Evolutionary conservation across 306 rosid genomes (phyloP), one percentile per base, ranked within the genome.

Genomic region (Sphenostylis stenocarpa): DNA sequence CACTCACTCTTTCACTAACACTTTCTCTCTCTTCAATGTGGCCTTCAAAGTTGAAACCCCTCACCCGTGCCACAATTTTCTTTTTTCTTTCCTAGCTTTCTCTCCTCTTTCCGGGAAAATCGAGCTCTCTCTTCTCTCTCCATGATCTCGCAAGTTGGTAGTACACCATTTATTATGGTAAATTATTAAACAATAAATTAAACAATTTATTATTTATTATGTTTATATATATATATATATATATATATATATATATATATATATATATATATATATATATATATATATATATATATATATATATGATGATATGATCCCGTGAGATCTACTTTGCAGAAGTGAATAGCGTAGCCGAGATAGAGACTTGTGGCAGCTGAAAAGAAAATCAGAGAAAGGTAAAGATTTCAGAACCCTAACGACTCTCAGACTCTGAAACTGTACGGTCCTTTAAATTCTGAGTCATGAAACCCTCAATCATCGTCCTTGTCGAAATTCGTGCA

Each of bases 311-410:
- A 38, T 44, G 48, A 72, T 72, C 62, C 69, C 53, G 82, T 83
- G 90, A 87, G 91, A 87, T 89, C 90, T 82, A 82, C 88, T 82
- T 45, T 53, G 81, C 76, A 70, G 79, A 13, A 78, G 80, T 81
- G 71, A 76, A 81, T 77, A 55, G 68, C 67, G 24, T 17, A 57
- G 44, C 57, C 38, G 33, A 72, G 26, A 73, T 12, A 72, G 76
- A 71, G 83, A 66, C 78, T 43, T 43, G 78, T 76, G 85, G 80
- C 89, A 65, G 78, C 56, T 69, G 84, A 33, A 34, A 62, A 33
- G 45, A 67, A 69, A 66, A 52, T 57, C 78, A 67, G 41, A 64
- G 26, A 68, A 72, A 77, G 91, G 88, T 85, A 80, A 69, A 53
- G 55, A 51, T 67, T 82, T 81, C 74, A 61, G 82, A 89, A 87